These are phyloP conservation scores for Rhodotorula graminis DNA, from an alignment of 768 basidiomycete genomes.

Conservation along the genomic window DNA sequence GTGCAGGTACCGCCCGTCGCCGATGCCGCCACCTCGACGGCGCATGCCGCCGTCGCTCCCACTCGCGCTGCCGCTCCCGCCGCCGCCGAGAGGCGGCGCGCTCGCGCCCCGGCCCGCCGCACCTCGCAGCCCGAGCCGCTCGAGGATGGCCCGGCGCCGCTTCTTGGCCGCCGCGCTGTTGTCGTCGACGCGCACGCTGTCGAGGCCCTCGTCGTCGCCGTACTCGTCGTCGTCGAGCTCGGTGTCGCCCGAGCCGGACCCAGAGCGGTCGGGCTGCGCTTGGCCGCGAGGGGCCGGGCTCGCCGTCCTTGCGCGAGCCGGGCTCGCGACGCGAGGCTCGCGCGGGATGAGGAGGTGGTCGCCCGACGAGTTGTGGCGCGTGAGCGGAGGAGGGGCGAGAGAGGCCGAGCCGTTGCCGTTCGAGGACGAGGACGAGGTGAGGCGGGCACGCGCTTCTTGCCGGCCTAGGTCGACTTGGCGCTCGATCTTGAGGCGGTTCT, in stretches of 20 bases:
- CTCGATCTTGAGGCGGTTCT: conserved; percentile 63
- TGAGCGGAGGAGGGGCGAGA: not conserved
- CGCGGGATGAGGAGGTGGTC: not conserved
- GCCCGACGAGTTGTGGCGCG: not conserved
- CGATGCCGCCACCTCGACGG: no score
- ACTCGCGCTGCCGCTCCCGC: not conserved
- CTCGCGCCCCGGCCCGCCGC: not conserved
- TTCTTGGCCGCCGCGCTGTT: not conserved
- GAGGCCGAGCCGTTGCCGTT: not conserved
- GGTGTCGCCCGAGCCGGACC: no score
- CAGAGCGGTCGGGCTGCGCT: no score
- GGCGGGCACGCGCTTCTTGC: conserved; percentile 11
- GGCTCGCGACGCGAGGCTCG: no score
- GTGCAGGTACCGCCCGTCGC: not conserved
- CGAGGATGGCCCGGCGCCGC: conserved; percentile 17
- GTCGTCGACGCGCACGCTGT: not conserved
- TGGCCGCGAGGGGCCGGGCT: no score
- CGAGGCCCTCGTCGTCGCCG: not conserved
- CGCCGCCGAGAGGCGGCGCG: no score
- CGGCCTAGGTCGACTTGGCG: conserved; percentile 39
- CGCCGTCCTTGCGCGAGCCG: no score
- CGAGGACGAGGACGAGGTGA: not conserved
- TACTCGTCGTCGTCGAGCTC: not conserved
- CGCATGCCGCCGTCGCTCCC: not conserved
- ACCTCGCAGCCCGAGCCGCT: conserved; percentile 4